Evolutionary conservation across 75 land plant genomes (phyloP).

Genomic region (Gnetum montanum): DNA sequence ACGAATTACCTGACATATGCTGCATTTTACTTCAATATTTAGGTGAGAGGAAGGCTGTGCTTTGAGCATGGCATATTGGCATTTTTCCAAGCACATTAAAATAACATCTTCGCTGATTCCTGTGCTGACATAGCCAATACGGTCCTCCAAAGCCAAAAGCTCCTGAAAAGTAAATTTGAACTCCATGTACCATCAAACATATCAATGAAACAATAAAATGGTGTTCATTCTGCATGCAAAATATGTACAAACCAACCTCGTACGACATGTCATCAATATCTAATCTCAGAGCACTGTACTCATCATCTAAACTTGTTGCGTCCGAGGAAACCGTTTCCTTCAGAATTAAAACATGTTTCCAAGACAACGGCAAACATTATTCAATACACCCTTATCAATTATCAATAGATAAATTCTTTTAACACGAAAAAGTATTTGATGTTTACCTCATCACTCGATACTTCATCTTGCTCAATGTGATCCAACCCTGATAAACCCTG

Average conservation of each 20-base stretch:
- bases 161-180: constrained; percentile 18
- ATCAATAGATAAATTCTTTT: too few species aligned
- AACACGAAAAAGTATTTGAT: too few species aligned
- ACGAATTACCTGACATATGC: constrained; percentile 48
- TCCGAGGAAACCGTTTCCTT: neutral
- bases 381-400: too few species aligned
- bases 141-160: constrained; percentile 41
- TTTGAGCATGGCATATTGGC: constrained; percentile 1
- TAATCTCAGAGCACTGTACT: constrained; percentile 46
- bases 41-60: neutral
- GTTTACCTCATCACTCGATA: neutral
- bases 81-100: constrained; percentile 8
- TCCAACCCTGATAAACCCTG: neutral
- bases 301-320: constrained; percentile 20
- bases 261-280: constrained; percentile 72
- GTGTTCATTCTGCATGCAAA: too few species aligned
- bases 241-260: constrained; percentile 27
- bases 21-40: constrained; percentile 29
- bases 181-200: too few species aligned
- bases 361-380: neutral
- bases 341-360: neutral
- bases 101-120: constrained; percentile 27
- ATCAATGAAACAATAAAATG: too few species aligned
- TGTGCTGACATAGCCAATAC: constrained; percentile 43
- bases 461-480: constrained; percentile 1